Evolutionary conservation across 1,284 basidiomycete genomes (phyloP).

Genomic region (Ceratobasidium papillatum): DNA sequence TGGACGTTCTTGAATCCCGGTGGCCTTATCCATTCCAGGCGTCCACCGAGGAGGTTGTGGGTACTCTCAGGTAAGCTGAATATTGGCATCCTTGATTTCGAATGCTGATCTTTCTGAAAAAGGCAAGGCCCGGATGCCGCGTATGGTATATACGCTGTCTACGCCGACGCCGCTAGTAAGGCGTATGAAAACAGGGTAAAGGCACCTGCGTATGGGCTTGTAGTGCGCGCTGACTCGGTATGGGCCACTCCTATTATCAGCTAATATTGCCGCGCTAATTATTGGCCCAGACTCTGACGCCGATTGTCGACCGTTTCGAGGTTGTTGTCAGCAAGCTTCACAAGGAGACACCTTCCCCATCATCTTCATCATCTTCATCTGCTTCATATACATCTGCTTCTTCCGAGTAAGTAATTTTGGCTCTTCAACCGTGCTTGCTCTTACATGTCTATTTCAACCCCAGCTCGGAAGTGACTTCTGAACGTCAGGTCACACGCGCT

Average conservation of each 20-base stretch:
- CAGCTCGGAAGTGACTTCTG: conserved; percentile 26
- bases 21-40: conserved; percentile 79
- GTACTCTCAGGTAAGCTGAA: conserved; percentile 59
- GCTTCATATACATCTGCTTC: no score
- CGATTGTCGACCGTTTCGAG: conserved; percentile 75
- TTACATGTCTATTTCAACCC: neutral
- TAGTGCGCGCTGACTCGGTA: conserved; percentile 76
- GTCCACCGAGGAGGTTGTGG: conserved; percentile 71
- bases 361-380: conserved; percentile 5
- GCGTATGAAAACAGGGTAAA: conserved; percentile 70
- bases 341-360: conserved; percentile 21
- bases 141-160: conserved; percentile 18
- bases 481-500: conserved; percentile 73
- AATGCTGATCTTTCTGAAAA: neutral
- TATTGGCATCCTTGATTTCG: neutral
- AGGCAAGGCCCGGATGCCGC: conserved; percentile 37
- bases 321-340: conserved; percentile 65
- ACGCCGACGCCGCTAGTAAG: conserved; percentile 65
- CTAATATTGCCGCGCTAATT: conserved; percentile 24
- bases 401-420: conserved; percentile 7
- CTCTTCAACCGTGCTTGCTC: neutral
- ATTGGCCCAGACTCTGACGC: conserved; percentile 65
- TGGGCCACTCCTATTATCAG: conserved; percentile 46
- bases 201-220: conserved; percentile 68
- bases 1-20: conserved; percentile 74